Conservation (phyloP, 1,284 basidiomycete genomes). For the Malassezia brasiliensis region DNA sequence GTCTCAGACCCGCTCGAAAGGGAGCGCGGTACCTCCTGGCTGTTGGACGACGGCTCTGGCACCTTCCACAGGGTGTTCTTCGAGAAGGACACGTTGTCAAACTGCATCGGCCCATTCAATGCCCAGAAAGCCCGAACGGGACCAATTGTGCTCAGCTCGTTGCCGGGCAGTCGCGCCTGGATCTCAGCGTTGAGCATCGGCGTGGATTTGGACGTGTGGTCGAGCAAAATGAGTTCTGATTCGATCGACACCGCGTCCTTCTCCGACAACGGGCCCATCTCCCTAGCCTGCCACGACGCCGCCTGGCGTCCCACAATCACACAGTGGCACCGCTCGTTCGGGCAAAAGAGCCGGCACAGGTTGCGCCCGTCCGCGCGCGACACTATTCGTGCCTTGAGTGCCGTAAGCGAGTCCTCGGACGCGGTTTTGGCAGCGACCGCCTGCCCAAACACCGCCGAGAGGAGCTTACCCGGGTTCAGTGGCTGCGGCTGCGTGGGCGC, state of each 20-base stretch:
- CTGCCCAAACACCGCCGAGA: conserved; percentile 39
- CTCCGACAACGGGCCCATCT: conserved; percentile 35
- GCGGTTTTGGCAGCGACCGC: conserved; percentile 44
- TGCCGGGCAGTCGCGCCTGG: not conserved
- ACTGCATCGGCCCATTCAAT: conserved; percentile 33
- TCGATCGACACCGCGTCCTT: conserved; percentile 3
- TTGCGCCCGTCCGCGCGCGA: conserved; percentile 31
- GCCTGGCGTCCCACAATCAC: conserved; percentile 26
- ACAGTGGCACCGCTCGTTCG: conserved; percentile 40
- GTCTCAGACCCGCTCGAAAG: not conserved
- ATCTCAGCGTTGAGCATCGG: not conserved
- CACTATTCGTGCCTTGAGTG: conserved; percentile 42
- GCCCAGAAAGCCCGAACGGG: conserved; percentile 31
- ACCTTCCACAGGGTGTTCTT: conserved; percentile 33
- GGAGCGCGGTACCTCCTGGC: not conserved
- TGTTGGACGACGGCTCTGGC: not conserved
- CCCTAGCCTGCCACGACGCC: conserved; percentile 33
- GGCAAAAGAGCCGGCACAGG: conserved; percentile 38
- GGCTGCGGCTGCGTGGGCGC: conserved; percentile 1
- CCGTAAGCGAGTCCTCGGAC: conserved; percentile 36
- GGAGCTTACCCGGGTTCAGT: conserved; percentile 18
- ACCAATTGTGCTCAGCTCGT: conserved; percentile 1
- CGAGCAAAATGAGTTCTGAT: not conserved
- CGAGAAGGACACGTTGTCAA: conserved; percentile 45
- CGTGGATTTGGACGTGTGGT: not conserved